A percentile compares a stretch with the other conserved stretches of the same genome.
These are phyloP conservation scores for Parasitella parasitica DNA, from an alignment of 371 early-diverging fungal species.

Conservation along the genomic window DNA sequence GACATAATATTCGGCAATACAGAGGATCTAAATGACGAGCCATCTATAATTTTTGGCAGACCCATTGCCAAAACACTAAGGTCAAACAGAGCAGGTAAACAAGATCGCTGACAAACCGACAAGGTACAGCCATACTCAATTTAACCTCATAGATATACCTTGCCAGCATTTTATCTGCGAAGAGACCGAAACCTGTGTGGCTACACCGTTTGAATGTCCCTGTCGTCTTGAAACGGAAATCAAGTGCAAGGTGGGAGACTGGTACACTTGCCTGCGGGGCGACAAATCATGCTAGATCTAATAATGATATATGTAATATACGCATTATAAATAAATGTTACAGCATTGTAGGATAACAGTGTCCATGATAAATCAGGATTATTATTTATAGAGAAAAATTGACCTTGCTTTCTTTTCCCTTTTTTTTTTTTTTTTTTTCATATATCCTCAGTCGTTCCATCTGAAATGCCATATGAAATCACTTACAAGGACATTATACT, in stretches of 20 bases:
- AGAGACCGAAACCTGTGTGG: conserved; percentile 16
- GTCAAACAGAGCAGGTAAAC: neutral
- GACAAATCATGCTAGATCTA: conserved; percentile 10
- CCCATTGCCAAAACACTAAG: neutral
- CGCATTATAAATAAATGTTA: neutral
- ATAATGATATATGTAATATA: neutral
- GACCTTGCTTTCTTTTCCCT: neutral
- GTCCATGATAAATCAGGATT: neutral
- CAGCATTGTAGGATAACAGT: neutral
- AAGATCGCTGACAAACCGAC: no score
- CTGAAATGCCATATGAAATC: conserved; percentile 6
- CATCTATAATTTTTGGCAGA: neutral
- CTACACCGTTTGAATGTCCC: conserved; percentile 19
- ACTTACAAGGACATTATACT: conserved; percentile 61
- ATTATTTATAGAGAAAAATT: neutral
- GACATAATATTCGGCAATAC: neutral
- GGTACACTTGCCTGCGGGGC: conserved; percentile 25
- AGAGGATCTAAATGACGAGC: neutral
- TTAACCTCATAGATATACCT: conserved; percentile 8
- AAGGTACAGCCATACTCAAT: neutral
- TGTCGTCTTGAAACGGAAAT: conserved; percentile 12
- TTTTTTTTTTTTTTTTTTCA: neutral
- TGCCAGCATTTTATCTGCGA: conserved; percentile 20
- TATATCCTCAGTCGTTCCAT: neutral
- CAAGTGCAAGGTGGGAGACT: conserved; percentile 23